Evolutionary conservation across 2,329 filamentous ascomycete species (phyloP).

Genomic region (Cephalotrichum gorgonifer): DNA sequence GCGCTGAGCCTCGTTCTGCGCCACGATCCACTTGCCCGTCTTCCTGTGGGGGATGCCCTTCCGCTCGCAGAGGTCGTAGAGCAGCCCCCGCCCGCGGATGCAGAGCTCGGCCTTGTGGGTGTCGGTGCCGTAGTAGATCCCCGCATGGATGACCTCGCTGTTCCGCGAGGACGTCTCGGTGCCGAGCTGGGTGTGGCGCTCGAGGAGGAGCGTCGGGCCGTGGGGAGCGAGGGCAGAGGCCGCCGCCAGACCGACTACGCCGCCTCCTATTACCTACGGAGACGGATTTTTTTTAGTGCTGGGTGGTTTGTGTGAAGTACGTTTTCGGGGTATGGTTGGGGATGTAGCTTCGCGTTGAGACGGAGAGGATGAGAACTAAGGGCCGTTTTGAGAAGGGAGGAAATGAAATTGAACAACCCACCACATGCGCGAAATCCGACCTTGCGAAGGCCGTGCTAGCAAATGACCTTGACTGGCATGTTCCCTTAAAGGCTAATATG

Average conservation of each 20-base stretch:
- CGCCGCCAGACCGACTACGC: constrained; percentile 69
- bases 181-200: constrained; percentile 65
- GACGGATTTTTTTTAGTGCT: not conserved
- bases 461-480: constrained; percentile 14
- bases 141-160: constrained; percentile 93
- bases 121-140: constrained; percentile 72
- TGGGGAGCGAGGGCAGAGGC: constrained; percentile 60
- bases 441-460: not conserved
- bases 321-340: not conserved
- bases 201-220: constrained; percentile 65
- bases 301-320: not conserved
- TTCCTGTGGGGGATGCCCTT: constrained; percentile 60
- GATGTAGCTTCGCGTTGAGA: not conserved
- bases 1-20: constrained; percentile 64
- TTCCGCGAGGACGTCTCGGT: constrained; percentile 80
- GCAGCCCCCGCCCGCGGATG: constrained; percentile 60
- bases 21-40: constrained; percentile 91
- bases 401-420: too few relatives aligned
- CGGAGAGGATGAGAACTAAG: not conserved
- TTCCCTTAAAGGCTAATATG: not conserved
- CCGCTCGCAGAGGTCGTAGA: constrained; percentile 67
- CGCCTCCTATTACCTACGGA: constrained; percentile 43
- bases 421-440: constrained; percentile 36
- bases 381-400: too few relatives aligned
- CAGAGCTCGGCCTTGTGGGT: constrained; percentile 80